A percentile compares a stretch with the other conserved stretches of the same genome.
Evolutionary conservation across 352 stramenopile genomes (phyloP).

Genomic region (Pythium apleroticum): DNA sequence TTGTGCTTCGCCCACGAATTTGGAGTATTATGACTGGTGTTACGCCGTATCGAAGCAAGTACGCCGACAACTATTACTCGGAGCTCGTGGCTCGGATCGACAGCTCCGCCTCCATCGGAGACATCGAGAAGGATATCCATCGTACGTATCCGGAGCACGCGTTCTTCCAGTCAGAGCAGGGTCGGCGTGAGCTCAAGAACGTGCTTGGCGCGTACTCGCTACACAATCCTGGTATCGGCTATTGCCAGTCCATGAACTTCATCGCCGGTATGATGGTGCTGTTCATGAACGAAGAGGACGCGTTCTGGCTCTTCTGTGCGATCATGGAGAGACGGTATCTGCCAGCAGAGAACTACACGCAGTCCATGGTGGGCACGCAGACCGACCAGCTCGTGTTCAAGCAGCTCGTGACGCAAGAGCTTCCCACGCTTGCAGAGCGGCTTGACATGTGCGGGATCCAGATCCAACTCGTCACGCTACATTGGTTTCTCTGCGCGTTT

Average conservation of each 20-base stretch:
- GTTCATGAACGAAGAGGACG: slow-evolving; percentile 69
- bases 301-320: slow-evolving; percentile 79
- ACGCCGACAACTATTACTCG: slow-evolving; percentile 34
- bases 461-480: slow-evolving; percentile 74
- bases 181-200: slow-evolving; percentile 48
- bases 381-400: slow-evolving; percentile 78
- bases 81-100: slow-evolving; percentile 28
- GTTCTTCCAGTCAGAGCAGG: slow-evolving; percentile 51
- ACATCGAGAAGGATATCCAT: slow-evolving; percentile 67
- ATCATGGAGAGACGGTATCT: slow-evolving; percentile 66
- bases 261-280: slow-evolving; percentile 66
- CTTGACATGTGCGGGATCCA: slow-evolving; percentile 45
- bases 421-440: slow-evolving; percentile 37
- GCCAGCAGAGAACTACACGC: slow-evolving; percentile 74
- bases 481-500: slow-evolving; percentile 87
- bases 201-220: slow-evolving; percentile 59
- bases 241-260: slow-evolving; percentile 84
- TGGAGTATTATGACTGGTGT: slow-evolving; percentile 44
- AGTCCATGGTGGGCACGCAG: slow-evolving; percentile 69
- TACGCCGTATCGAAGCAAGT: slow-evolving; percentile 32
- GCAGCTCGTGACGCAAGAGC: slow-evolving; percentile 45
- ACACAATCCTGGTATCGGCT: slow-evolving; percentile 55
- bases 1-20: slow-evolving; percentile 37
- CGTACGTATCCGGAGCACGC: slow-evolving; percentile 64
- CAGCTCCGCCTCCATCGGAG: slow-evolving; percentile 32